phyloP scores from a whole-genome alignment of 768 basidiomycete species.

The Piloderma croceum region DNA sequence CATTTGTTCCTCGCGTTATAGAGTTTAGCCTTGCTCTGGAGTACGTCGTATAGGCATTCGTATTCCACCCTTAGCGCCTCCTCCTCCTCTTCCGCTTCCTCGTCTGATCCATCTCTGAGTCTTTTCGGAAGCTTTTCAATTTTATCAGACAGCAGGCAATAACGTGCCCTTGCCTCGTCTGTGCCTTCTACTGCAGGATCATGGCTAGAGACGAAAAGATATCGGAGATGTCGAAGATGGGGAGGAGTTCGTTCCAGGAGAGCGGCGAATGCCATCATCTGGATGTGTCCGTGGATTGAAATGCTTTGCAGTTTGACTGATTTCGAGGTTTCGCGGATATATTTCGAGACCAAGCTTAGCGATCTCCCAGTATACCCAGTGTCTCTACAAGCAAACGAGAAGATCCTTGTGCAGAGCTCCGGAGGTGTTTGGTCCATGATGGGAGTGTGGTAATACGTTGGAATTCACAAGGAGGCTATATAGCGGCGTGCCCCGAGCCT shows the following conservation, averaged over 20 bases:
- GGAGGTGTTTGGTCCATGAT: conserved; percentile 16
- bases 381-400: conserved; percentile 33
- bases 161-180: too few species aligned
- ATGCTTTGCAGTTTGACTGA: conserved; percentile 26
- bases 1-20: too few species aligned
- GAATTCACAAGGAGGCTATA: too few species aligned
- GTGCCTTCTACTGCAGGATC: too few species aligned
- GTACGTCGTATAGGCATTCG: too few species aligned
- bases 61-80: too few species aligned
- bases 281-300: conserved; percentile 19
- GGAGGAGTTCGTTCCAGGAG: conserved; percentile 18
- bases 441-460: too few species aligned
- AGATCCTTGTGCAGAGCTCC: conserved; percentile 26
- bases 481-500: too few species aligned
- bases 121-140: conserved; percentile 1
- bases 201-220: conserved; percentile 25
- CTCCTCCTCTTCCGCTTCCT: too few species aligned
- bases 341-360: conserved; percentile 30
- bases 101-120: too few species aligned
- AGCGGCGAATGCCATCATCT: conserved; percentile 21
- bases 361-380: conserved; percentile 31
- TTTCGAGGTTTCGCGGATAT: conserved; percentile 21
- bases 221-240: conserved; percentile 20
- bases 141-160: conserved; percentile 6
- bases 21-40: too few species aligned